Conservation (phyloP, 345 rosid species). For the Theobroma cacao region DNA sequence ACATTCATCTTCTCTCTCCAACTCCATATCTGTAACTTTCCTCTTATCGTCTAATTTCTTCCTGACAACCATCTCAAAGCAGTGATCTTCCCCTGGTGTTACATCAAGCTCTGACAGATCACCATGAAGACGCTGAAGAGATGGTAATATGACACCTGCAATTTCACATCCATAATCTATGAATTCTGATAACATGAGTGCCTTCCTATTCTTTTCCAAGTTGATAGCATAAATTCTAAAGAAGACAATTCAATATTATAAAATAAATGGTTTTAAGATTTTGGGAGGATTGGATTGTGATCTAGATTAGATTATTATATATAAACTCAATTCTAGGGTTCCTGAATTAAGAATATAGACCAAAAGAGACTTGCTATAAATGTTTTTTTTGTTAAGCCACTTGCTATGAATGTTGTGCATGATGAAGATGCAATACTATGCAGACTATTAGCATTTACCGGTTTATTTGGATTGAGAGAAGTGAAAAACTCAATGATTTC, state of each 20-base stretch:
- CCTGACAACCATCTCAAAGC: slow-evolving; percentile 18
- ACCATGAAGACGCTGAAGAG: slow-evolving; percentile 40
- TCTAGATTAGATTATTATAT: neutral
- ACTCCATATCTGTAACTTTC: slow-evolving; percentile 24
- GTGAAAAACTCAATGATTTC: neutral
- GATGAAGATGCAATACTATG: neutral
- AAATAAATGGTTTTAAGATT: neutral
- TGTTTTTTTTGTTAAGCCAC: no score
- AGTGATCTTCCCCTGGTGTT: slow-evolving; percentile 11
- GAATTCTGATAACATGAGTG: neutral
- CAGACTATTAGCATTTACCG: neutral
- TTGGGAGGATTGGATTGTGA: neutral
- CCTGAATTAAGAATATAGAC: neutral
- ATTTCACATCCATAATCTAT: slow-evolving; percentile 6
- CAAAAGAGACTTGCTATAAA: neutral
- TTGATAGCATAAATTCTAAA: neutral
- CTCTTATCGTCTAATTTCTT: slow-evolving; percentile 24
- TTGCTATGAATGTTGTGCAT: neutral
- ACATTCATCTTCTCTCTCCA: slow-evolving; percentile 55
- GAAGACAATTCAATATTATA: neutral
- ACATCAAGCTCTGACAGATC: slow-evolving; percentile 34
- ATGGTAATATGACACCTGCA: slow-evolving; percentile 49
- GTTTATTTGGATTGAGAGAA: neutral
- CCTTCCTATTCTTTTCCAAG: neutral
- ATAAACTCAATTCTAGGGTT: neutral